A percentile compares a stretch with the other conserved stretches of the same genome.
These are phyloP conservation scores for Breviolum minutum DNA, from an alignment of 73 alveolate genomes.

Conservation along the genomic window DNA sequence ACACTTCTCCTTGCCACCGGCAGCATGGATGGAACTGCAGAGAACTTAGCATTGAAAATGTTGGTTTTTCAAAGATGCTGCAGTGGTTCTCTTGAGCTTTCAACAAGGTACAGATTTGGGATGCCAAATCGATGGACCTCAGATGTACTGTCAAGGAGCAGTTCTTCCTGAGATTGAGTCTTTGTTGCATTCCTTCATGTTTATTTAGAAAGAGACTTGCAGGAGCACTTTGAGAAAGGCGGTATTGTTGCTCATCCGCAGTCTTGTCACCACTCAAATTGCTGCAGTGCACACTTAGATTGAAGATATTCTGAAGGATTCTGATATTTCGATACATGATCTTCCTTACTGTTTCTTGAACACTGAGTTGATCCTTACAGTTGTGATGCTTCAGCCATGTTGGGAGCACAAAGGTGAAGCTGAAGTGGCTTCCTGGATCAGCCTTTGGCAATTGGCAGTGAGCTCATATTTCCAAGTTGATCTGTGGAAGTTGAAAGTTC, in stretches of 20 bases:
- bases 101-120: constrained; percentile 82
- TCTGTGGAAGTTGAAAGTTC: too few relatives aligned
- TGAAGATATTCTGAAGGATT: too few relatives aligned
- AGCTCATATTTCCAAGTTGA: too few relatives aligned
- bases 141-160: constrained; percentile 71
- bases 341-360: too few relatives aligned
- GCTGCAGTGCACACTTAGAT: not conserved
- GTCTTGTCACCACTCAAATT: not conserved
- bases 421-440: constrained; percentile 87
- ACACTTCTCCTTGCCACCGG: constrained; percentile 73
- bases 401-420: constrained; percentile 73
- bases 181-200: not conserved
- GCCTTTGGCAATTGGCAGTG: constrained; percentile 48
- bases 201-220: not conserved
- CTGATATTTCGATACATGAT: too few relatives aligned
- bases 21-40: constrained; percentile 82
- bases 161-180: not conserved
- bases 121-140: constrained; percentile 86
- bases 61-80: not conserved
- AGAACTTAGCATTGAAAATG: not conserved
- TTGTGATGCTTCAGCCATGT: too few relatives aligned
- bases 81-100: not conserved
- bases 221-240: constrained; percentile 92
- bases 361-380: too few relatives aligned
- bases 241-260: not conserved